Evolutionary conservation across 176 grass and related monocot species (phyloP).

Genomic region (Zizania latifolia): DNA sequence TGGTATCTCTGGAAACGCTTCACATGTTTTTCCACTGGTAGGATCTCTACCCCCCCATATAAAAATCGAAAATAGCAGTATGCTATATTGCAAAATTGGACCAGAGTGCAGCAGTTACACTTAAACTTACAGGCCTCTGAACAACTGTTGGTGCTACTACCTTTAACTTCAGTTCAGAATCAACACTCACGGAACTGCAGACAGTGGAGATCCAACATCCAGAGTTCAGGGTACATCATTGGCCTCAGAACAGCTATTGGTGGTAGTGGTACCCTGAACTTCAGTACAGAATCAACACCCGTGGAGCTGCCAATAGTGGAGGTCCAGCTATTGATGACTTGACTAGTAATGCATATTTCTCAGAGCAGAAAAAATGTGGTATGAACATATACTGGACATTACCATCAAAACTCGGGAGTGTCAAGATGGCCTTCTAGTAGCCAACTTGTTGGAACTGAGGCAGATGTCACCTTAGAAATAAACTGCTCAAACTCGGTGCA

Average conservation of each 20-base stretch:
- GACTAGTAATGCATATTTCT: not conserved
- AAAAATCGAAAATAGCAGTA: not conserved
- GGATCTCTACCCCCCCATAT: not conserved
- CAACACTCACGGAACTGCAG: not conserved
- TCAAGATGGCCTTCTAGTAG: not conserved
- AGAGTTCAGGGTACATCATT: not conserved
- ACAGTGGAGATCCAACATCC: not conserved
- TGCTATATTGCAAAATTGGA: not conserved
- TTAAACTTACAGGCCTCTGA: not conserved
- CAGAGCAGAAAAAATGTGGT: not conserved
- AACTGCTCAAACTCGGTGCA: not conserved
- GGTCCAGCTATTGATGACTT: too few relatives aligned
- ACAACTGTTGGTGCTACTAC: not conserved
- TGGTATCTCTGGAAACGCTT: not conserved
- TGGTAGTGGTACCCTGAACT: too few relatives aligned
- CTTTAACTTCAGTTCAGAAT: not conserved
- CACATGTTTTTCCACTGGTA: not conserved
- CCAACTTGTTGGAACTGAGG: not conserved
- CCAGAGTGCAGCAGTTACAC: not conserved
- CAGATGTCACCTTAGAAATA: not conserved
- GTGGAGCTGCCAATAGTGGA: too few relatives aligned
- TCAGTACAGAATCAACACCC: too few relatives aligned
- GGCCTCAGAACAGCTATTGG: too few relatives aligned
- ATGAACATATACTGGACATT: not conserved
- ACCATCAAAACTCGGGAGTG: not conserved